Base-by-base conservation (phyloP, 1,139 yeast species). In the Citeromyces hawaiiensis region DNA sequence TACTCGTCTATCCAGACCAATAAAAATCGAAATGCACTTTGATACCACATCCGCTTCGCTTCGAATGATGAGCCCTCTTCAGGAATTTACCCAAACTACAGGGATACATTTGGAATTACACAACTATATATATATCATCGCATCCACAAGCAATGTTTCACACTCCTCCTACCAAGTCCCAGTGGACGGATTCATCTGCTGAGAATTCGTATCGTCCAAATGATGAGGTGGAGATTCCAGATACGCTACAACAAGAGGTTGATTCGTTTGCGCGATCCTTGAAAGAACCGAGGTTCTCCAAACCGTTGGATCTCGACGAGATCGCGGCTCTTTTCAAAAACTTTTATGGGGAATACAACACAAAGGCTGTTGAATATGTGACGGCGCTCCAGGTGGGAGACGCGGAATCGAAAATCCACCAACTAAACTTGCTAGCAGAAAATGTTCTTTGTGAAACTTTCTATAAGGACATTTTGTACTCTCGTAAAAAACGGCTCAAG, bases 271-370 rank as follows among this genome's bases (percentile, higher is more conserved):
- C 72, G 16, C 56, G 56, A 37, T 74, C 70, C 39, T 55, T 76
- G 32, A 71, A 68, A 46, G 73, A 70, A 45, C 83, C 83, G 2
- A 66, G 67, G 45, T 75, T 74, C 47, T 56, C 63, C 27, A 63
- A 64, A 37, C 82, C 83, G 0, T 53, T 76, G 41, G 64, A 68
- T 3, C 66, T 72, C 11, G 59, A 63, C 36, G 78, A 75, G 44
- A 59, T 76, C 31, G 61, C 78, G 0, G 58, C 61, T 18, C 50
- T 76, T 30, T 76, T 74, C 46, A 81, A 74, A 47, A 61, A 60
- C 25, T 76, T 76, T 47, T 76, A 75, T 48, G 42, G 43, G 17
- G 55, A 55, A 17, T 64, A 65, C 42, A 51, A 57, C 40, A 37
- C 42, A 4, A 52, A 49, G 36, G 39, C 44, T 23, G n/a, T 41